Percentiles rank a stretch among this genome's conserved stretches.
phyloP scores from a whole-genome alignment of 176 grass and related monocot species.

The Lolium perenne region DNA sequence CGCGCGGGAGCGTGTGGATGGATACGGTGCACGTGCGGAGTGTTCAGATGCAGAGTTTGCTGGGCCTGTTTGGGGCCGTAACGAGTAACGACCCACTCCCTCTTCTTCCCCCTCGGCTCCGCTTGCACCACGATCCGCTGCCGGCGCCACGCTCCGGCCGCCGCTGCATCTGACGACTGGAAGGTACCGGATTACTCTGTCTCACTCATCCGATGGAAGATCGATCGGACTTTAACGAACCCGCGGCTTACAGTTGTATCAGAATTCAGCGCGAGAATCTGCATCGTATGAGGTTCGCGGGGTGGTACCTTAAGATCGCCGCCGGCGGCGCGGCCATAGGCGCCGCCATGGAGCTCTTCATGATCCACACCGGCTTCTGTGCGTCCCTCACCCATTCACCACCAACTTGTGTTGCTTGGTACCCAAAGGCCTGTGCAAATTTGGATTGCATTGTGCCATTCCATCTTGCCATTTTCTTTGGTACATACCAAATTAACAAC shows the following conservation, averaged over 20 bases:
- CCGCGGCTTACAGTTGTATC: neutral
- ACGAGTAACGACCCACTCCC: neutral
- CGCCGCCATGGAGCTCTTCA: slow-evolving; percentile 85
- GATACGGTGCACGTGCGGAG: neutral
- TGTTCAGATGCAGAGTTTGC: neutral
- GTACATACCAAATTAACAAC: neutral
- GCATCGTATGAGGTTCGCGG: slow-evolving; percentile 59
- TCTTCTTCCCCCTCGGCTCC: neutral
- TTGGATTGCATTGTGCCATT: neutral
- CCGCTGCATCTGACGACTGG: neutral
- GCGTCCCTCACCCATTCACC: neutral
- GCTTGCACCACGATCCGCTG: neutral
- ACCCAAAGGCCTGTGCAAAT: neutral
- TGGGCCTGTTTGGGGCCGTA: neutral
- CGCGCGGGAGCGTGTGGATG: slow-evolving; percentile 29
- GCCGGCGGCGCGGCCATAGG: slow-evolving; percentile 61
- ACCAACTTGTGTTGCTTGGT: neutral
- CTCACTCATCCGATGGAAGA: neutral
- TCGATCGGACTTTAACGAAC: neutral
- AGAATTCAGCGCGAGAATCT: neutral
- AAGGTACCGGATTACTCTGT: neutral
- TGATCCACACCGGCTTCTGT: slow-evolving; percentile 96
- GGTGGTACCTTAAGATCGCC: slow-evolving; percentile 84
- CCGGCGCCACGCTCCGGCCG: neutral
- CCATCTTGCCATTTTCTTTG: neutral